phyloP scores from a whole-genome alignment of 129 eudicot genomes.

The Heracleum sosnowskyi region DNA sequence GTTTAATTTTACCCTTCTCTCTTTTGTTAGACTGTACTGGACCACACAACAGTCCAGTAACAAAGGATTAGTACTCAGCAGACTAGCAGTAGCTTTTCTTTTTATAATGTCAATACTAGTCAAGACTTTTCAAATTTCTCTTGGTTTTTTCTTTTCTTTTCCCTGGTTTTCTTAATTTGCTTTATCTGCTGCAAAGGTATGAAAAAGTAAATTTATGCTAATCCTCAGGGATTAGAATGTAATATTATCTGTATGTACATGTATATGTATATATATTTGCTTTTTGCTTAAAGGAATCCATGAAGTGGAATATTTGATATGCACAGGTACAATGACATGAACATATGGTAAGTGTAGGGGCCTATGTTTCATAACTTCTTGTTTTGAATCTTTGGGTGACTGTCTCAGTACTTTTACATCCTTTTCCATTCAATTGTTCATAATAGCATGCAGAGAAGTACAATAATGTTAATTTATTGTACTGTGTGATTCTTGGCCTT shows the following conservation, averaged over 20 bases:
- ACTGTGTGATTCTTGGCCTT: not conserved
- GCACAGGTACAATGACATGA: constrained; percentile 7
- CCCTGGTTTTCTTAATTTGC: not conserved
- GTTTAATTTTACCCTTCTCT: constrained; percentile 63
- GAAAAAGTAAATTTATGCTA: not conserved
- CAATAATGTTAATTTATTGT: not conserved
- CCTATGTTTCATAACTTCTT: constrained; percentile 11
- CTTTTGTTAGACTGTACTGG: constrained; percentile 58
- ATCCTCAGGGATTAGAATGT: not conserved
- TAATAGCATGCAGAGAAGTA: not conserved
- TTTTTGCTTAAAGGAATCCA: not conserved
- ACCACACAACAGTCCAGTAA: constrained; percentile 56
- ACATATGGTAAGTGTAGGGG: constrained; percentile 16
- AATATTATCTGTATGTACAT: not conserved
- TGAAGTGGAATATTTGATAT: not conserved
- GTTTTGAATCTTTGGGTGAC: not conserved
- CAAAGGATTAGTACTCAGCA: constrained; percentile 31
- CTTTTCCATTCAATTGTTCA: constrained; percentile 3
- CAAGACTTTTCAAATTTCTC: constrained; percentile 1
- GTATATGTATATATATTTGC: no score
- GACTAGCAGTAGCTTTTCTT: constrained; percentile 29
- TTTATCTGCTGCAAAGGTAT: constrained; percentile 6
- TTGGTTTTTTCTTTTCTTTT: not conserved
- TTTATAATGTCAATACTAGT: constrained; percentile 13
- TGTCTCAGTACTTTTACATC: not conserved